phyloP scores from a whole-genome alignment of 2,329 filamentous ascomycete genomes.

The Aschersonia sp. region DNA sequence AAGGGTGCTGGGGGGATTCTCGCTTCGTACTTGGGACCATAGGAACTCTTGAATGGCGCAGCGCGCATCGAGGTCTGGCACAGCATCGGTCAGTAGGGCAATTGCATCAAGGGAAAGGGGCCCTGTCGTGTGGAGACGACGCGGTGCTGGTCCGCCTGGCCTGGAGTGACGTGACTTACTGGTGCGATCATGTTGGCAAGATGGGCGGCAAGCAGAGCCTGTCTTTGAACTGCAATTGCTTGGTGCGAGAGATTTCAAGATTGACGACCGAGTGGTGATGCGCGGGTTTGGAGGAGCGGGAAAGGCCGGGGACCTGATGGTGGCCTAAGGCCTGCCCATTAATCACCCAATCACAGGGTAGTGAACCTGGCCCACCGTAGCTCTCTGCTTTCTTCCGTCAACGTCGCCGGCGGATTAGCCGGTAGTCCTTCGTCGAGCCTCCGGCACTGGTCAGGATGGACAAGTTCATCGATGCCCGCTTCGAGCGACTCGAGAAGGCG shows the following conservation, averaged over 20 bases:
- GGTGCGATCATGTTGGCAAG: slow-evolving; percentile 25
- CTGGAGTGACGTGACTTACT: slow-evolving; percentile 14
- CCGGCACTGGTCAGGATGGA: slow-evolving; percentile 34
- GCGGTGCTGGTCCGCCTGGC: too few relatives aligned
- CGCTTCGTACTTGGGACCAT: slow-evolving; percentile 46
- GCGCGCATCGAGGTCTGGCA: slow-evolving; percentile 31
- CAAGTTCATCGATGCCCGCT: slow-evolving; percentile 43
- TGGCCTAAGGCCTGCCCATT: slow-evolving; percentile 14
- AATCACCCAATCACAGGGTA: too few relatives aligned
- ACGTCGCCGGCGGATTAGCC: too few relatives aligned
- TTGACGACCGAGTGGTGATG: slow-evolving; percentile 6
- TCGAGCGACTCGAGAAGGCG: slow-evolving; percentile 52
- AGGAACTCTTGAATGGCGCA: slow-evolving; percentile 43
- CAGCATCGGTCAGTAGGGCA: slow-evolving; percentile 14
- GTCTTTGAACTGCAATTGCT: slow-evolving; percentile 22
- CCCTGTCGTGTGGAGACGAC: background rate
- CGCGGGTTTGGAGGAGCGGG: slow-evolving; percentile 19
- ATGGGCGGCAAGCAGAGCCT: slow-evolving; percentile 12
- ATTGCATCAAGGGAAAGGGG: background rate
- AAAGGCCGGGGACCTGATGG: slow-evolving; percentile 13
- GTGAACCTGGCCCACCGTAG: slow-evolving; percentile 8
- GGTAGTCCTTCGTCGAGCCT: background rate
- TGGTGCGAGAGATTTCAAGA: background rate
- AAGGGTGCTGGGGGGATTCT: background rate
- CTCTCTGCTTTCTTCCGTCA: background rate